phyloP scores from a whole-genome alignment of 2,329 filamentous ascomycete species.

The Amauroascus verrucosus region DNA sequence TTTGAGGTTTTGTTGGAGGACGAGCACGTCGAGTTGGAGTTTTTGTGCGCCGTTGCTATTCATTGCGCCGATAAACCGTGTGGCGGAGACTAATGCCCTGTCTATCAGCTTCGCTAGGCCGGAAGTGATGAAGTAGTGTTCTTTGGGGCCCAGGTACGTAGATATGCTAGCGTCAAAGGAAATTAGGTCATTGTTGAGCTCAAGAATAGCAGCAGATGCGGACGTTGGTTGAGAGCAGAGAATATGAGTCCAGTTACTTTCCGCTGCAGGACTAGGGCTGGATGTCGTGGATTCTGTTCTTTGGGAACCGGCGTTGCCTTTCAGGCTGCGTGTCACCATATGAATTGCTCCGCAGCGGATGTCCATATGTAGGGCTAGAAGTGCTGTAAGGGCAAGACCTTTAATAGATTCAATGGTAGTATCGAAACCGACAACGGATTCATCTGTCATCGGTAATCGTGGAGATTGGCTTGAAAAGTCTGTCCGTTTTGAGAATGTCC shows the following conservation, averaged over 20 bases:
- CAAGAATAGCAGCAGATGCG: conserved; percentile 58
- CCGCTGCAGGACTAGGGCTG: conserved; percentile 51
- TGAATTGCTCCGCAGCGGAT: conserved; percentile 76
- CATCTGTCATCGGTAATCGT: conserved; percentile 76
- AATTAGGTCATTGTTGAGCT: conserved; percentile 74
- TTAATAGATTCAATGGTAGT: conserved; percentile 73
- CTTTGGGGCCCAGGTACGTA: conserved; percentile 58
- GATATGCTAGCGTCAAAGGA: conserved; percentile 74
- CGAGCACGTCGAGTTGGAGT: conserved; percentile 87
- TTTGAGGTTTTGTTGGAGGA: conserved; percentile 92
- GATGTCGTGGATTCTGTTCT: conserved; percentile 28
- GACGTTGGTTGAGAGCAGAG: conserved; percentile 34
- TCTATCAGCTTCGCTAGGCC: conserved; percentile 73
- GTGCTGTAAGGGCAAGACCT: conserved; percentile 64
- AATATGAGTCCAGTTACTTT: conserved; percentile 53
- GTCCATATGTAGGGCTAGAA: conserved; percentile 81
- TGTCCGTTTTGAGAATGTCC: conserved; percentile 65
- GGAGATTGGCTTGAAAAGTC: conserved; percentile 56
- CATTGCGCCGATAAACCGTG: conserved; percentile 64
- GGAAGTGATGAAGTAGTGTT: conserved; percentile 63
- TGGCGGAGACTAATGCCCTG: conserved; percentile 62
- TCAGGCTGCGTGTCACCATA: conserved; percentile 57
- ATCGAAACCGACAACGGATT: conserved; percentile 81
- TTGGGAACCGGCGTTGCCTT: conserved; percentile 40
- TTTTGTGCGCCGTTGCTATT: conserved; percentile 73